Conservation (phyloP, 345 rosid species). For the Sonneratia caseolaris region DNA sequence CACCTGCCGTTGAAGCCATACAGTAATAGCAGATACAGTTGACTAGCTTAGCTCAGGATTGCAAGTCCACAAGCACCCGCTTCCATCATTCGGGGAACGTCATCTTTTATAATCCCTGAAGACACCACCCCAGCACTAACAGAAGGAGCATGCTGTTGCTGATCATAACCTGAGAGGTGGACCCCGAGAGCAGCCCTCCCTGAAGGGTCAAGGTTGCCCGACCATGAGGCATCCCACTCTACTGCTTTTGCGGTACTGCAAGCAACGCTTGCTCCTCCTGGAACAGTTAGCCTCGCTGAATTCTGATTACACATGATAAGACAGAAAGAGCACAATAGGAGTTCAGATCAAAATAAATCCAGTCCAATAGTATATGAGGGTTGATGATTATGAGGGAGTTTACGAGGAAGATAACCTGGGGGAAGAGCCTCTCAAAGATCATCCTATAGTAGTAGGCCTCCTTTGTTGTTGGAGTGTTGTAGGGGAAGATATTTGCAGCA, state of each 20-base stretch:
- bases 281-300: conserved; percentile 75
- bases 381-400: background rate
- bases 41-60: background rate
- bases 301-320: conserved; percentile 32
- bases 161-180: conserved; percentile 62
- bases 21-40: background rate
- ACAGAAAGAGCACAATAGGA: background rate
- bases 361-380: background rate
- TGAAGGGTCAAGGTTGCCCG: conserved; percentile 81
- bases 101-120: conserved; percentile 24
- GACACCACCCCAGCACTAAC: conserved; percentile 17
- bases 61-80: conserved; percentile 1
- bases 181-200: conserved; percentile 93
- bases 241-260: conserved; percentile 88
- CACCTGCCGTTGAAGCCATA: background rate
- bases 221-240: conserved; percentile 86
- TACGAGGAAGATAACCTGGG: conserved; percentile 41
- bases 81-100: conserved; percentile 37
- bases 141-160: conserved; percentile 28
- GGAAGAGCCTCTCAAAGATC: conserved; percentile 89
- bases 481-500: conserved; percentile 62
- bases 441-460: conserved; percentile 87
- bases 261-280: conserved; percentile 84
- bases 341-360: background rate
- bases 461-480: conserved; percentile 73